Percentiles rank a stretch among this genome's conserved stretches.
phyloP scores from a whole-genome alignment of 352 stramenopile genomes.

The Aphanomyces euteiches region DNA sequence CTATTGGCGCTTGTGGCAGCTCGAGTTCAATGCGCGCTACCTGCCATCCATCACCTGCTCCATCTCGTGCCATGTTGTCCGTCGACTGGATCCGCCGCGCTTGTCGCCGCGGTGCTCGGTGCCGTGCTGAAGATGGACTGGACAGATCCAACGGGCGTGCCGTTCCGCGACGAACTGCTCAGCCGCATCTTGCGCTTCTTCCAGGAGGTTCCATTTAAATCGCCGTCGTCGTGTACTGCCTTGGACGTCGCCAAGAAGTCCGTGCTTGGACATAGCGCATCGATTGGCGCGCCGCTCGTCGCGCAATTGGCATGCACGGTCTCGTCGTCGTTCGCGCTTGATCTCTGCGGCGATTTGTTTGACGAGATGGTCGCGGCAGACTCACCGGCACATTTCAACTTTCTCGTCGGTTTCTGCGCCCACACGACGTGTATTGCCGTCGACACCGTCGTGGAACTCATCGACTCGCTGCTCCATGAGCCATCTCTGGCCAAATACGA shows the following conservation, averaged over 20 bases:
- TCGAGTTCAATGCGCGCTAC: background rate
- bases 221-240: background rate
- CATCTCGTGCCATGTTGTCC: background rate
- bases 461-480: background rate
- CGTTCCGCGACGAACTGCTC: conserved; percentile 23
- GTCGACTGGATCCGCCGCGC: background rate
- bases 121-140: conserved; percentile 10
- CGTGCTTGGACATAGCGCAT: too few relatives aligned
- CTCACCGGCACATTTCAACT: background rate
- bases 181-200: conserved; percentile 6
- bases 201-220: background rate
- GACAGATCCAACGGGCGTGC: background rate
- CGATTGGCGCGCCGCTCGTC: background rate
- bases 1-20: background rate
- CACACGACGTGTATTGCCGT: conserved; percentile 7
- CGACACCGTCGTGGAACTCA: background rate
- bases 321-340: background rate
- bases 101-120: background rate
- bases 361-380: background rate
- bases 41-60: conserved; percentile 12
- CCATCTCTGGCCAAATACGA: background rate
- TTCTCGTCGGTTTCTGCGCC: conserved; percentile 19
- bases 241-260: background rate
- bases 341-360: background rate
- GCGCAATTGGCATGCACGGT: background rate